Evolutionary conservation across 352 stramenopile genomes (phyloP).

Genomic region (Pythium guiyangense): DNA sequence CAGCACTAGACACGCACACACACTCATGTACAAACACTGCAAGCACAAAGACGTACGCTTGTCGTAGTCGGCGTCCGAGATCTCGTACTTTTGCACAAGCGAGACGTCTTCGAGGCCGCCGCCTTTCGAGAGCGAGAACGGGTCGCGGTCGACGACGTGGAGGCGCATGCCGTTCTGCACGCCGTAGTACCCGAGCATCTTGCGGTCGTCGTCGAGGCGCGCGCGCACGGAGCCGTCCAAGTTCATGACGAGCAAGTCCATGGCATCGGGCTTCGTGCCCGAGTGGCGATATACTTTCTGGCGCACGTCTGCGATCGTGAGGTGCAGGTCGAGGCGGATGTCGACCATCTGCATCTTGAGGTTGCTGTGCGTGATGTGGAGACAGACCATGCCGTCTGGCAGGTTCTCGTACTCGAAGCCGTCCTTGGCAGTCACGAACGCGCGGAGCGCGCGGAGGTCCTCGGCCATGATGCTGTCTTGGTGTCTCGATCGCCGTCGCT

Average conservation of each 20-base stretch:
- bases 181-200: conserved; percentile 91
- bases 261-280: conserved; percentile 91
- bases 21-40: too few species aligned
- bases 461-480: conserved; percentile 39
- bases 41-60: conserved; percentile 66
- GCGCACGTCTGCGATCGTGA: conserved; percentile 89
- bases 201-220: conserved; percentile 64
- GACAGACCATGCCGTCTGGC: conserved; percentile 85
- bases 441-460: conserved; percentile 65
- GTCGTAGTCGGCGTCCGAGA: conserved; percentile 98
- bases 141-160: conserved; percentile 96
- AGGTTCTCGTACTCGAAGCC: conserved; percentile 83
- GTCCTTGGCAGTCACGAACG: conserved; percentile 86
- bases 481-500: background rate
- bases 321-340: conserved; percentile 94
- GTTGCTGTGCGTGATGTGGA: conserved; percentile 98
- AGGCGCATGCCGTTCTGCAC: conserved; percentile 91
- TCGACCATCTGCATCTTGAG: conserved; percentile 96
- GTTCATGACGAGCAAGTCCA: conserved; percentile 67
- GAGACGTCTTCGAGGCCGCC: conserved; percentile 96
- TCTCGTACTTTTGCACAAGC: conserved; percentile 97
- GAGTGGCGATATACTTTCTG: conserved; percentile 94
- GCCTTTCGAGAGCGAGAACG: conserved; percentile 92
- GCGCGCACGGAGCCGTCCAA: conserved; percentile 41
- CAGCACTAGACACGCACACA: background rate